A percentile compares a stretch with the other conserved stretches of the same genome.
Conservation (phyloP, 2,329 filamentous ascomycete species). For the Aspergillus neoniger region DNA sequence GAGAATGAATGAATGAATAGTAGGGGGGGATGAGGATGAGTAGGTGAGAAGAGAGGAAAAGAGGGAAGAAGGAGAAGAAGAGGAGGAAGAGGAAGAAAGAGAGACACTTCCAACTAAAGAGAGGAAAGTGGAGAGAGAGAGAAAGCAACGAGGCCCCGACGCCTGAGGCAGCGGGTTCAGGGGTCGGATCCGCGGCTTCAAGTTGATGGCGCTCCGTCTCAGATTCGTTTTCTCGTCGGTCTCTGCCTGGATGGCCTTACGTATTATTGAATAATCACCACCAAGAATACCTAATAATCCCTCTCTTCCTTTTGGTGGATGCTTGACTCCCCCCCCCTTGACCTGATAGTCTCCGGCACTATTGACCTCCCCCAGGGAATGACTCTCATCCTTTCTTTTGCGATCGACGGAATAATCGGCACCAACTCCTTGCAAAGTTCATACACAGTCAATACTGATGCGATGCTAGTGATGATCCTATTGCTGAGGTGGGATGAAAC, state of each 20-base stretch:
- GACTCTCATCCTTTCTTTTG: conserved; percentile 3
- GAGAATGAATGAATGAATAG: neutral
- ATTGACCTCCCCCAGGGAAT: conserved; percentile 2
- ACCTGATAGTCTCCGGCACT: conserved; percentile 4
- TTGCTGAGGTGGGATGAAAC: neutral
- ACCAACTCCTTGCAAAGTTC: conserved; percentile 2
- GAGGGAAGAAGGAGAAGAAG: conserved; percentile 8
- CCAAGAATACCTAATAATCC: neutral
- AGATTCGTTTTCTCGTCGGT: neutral
- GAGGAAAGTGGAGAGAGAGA: conserved; percentile 8
- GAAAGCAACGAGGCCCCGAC: conserved; percentile 10
- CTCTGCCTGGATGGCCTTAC: neutral
- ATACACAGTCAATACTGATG: no score
- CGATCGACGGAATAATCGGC: conserved; percentile 1
- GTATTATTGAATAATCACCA: neutral
- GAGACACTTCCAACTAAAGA: neutral
- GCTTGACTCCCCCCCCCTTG: neutral
- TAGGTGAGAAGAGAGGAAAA: conserved; percentile 5
- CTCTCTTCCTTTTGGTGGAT: neutral
- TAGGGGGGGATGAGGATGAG: neutral
- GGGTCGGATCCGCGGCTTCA: conserved; percentile 24
- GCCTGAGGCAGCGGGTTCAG: conserved; percentile 19
- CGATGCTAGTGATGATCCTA: neutral
- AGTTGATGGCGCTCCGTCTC: conserved; percentile 9
- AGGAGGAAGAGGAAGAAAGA: neutral